Conservation (phyloP, 192 early-diverging fungal species). For the Umbelopsis sp. region DNA sequence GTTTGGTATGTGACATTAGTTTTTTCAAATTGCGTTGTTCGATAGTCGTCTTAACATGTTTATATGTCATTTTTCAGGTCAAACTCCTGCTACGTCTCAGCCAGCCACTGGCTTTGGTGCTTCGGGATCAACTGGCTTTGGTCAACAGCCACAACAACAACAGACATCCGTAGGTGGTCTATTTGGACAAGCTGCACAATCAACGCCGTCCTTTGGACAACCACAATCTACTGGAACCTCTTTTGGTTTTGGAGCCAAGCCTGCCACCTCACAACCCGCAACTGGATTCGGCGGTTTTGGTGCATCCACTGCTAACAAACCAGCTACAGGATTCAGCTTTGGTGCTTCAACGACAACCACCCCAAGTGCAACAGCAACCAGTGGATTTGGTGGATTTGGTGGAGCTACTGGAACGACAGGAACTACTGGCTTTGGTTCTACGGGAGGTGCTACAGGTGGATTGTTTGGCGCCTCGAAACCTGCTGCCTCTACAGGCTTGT, state of each 20-base stretch:
- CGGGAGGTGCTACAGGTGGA: conserved; percentile 1
- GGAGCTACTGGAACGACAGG: conserved; percentile 15
- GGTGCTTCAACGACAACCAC: conserved; percentile 9
- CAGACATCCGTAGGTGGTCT: conserved; percentile 12
- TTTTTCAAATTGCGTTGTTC: neutral
- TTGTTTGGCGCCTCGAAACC: conserved; percentile 42
- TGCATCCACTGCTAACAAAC: conserved; percentile 24
- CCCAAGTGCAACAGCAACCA: conserved; percentile 24
- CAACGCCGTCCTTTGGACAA: conserved; percentile 14
- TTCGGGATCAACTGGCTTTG: conserved; percentile 45
- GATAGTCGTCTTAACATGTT: neutral
- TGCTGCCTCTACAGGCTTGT: conserved; percentile 20
- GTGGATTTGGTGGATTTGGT: conserved; percentile 47
- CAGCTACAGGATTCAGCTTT: conserved; percentile 33
- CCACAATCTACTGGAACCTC: conserved; percentile 20
- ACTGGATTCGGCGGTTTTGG: conserved; percentile 43
- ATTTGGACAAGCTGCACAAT: conserved; percentile 8
- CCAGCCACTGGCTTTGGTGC: conserved; percentile 50
- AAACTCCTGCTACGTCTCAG: conserved; percentile 24
- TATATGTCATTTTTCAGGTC: neutral
- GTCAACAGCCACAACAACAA: conserved; percentile 26
- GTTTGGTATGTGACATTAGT: conserved; percentile 30
- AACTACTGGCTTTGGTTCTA: neutral
- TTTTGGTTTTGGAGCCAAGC: conserved; percentile 30
- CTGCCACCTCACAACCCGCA: conserved; percentile 23